Evolutionary conservation across 2,329 filamentous ascomycete species (phyloP).

Genomic region (Ilyonectria destructans): DNA sequence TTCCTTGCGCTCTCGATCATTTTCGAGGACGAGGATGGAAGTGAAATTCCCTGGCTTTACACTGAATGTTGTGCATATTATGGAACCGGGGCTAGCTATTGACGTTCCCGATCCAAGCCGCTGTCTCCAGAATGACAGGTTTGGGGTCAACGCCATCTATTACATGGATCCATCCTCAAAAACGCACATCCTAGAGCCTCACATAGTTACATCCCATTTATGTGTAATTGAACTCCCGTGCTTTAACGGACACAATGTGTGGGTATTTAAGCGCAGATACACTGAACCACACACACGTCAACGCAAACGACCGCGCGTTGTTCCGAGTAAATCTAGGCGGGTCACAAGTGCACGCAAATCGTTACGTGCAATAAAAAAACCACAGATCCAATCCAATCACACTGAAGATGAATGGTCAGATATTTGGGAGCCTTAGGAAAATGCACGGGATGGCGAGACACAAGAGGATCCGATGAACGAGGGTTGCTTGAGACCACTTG

Average conservation of each 20-base stretch:
- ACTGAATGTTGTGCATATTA: conserved; percentile 6
- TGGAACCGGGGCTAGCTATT: conserved; percentile 6
- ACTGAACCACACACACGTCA: background rate
- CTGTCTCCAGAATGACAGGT: background rate
- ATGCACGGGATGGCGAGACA: too few relatives aligned
- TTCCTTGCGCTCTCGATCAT: background rate
- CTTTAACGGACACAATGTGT: too few relatives aligned
- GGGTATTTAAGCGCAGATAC: conserved; percentile 7
- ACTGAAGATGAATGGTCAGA: too few relatives aligned
- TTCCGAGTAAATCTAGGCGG: background rate
- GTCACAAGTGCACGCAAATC: background rate
- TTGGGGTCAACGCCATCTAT: background rate
- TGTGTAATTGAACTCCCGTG: background rate
- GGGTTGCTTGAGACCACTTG: too few relatives aligned
- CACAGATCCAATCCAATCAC: too few relatives aligned
- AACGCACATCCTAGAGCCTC: background rate
- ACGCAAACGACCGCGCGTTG: background rate
- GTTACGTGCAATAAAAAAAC: background rate
- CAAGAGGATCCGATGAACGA: too few relatives aligned
- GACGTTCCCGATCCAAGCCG: conserved; percentile 1
- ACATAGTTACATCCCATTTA: background rate
- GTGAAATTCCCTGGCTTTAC: conserved; percentile 1
- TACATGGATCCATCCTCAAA: conserved; percentile 1
- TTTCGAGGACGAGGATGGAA: conserved; percentile 1
- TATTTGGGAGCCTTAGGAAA: too few relatives aligned